Conservation (phyloP, 1,284 basidiomycete species). For the Inonotus hispidus region DNA sequence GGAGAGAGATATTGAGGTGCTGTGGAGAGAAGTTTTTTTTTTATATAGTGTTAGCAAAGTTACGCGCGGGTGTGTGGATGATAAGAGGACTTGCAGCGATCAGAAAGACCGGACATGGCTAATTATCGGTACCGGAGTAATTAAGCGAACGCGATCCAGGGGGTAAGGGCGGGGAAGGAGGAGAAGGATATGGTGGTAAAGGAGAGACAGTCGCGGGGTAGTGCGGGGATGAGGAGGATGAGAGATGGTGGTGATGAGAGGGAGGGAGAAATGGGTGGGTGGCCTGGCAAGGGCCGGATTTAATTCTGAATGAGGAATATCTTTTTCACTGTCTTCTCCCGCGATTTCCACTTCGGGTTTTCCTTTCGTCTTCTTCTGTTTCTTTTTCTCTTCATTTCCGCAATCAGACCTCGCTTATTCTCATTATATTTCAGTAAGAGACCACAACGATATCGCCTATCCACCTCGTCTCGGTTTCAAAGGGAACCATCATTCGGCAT, state of each 20-base stretch:
- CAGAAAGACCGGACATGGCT: conserved; percentile 13
- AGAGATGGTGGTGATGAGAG: not conserved
- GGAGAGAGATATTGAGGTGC: conserved; percentile 72
- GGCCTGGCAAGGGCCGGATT: not conserved
- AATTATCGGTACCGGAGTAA: not conserved
- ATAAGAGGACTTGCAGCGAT: conserved; percentile 7
- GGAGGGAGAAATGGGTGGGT: not conserved
- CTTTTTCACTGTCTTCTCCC: not conserved
- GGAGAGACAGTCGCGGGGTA: not conserved
- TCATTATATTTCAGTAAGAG: not conserved
- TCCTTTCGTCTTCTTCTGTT: not conserved
- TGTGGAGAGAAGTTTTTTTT: conserved; percentile 19
- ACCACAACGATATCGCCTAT: not conserved
- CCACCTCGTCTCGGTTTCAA: not conserved
- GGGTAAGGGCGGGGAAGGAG: not conserved
- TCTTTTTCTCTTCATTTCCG: not conserved
- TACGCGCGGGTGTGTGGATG: conserved; percentile 1
- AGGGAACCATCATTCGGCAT: not conserved
- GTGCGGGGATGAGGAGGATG: not conserved
- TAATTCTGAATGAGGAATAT: not conserved
- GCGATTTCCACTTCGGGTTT: not conserved
- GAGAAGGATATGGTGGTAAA: not conserved
- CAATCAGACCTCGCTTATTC: not conserved
- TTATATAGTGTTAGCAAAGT: not conserved
- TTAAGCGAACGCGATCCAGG: not conserved